These are phyloP conservation scores for Avicennia marina DNA, from an alignment of 257 asterid genomes.

Conservation along the genomic window DNA sequence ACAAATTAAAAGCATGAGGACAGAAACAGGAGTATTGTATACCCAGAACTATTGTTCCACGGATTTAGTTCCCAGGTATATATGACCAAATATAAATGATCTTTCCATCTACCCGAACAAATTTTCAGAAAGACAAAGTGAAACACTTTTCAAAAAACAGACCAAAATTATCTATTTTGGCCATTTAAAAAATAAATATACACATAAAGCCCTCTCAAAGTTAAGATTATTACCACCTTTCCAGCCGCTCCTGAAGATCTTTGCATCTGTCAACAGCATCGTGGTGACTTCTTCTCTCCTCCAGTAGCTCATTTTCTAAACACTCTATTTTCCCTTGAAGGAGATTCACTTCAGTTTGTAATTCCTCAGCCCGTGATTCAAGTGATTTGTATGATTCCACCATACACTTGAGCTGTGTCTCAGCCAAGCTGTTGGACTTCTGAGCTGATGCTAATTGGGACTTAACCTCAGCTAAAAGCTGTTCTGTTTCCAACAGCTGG, in stretches of 20 bases:
- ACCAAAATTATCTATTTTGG: too few species aligned
- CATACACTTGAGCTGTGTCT: conserved; percentile 97
- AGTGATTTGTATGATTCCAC: conserved; percentile 86
- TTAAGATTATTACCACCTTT: conserved; percentile 41
- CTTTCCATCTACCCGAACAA: not conserved
- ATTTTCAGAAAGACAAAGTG: too few species aligned
- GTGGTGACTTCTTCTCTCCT: conserved; percentile 57
- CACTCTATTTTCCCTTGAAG: conserved; percentile 52
- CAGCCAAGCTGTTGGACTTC: conserved; percentile 78
- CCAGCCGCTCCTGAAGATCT: conserved; percentile 67
- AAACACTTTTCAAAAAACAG: not conserved
- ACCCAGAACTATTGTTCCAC: not conserved
- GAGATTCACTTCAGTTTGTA: conserved; percentile 59
- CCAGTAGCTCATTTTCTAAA: conserved; percentile 64
- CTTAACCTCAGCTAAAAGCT: conserved; percentile 73
- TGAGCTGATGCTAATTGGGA: conserved; percentile 71
- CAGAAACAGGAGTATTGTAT: not conserved
- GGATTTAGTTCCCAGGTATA: conserved; percentile 12
- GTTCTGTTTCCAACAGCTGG: conserved; percentile 65
- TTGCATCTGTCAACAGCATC: conserved; percentile 56
- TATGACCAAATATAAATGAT: not conserved
- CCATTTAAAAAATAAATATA: conserved; percentile 2
- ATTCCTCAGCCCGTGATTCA: conserved; percentile 69
- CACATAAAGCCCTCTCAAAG: not conserved
- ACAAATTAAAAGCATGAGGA: not conserved